A percentile compares a stretch with the other conserved stretches of the same genome.
Conservation (phyloP, 169 alveolate species). For the Plasmodium yoelii region DNA sequence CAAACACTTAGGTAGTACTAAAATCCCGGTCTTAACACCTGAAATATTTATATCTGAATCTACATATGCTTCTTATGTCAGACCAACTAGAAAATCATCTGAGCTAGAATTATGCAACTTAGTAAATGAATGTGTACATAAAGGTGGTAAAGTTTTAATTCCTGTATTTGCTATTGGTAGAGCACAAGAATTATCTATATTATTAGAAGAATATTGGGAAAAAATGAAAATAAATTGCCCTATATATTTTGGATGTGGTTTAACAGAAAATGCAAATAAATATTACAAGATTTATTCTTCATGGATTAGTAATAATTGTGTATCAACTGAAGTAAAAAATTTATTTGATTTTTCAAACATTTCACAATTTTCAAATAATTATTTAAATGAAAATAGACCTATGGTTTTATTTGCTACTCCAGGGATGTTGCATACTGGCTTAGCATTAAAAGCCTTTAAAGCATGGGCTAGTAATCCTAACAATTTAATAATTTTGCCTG, state of each 20-base stretch:
- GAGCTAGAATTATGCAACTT: conserved; percentile 95
- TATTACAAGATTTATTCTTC: conserved; percentile 94
- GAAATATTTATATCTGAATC: conserved; percentile 96
- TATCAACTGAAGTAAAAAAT: conserved; percentile 88
- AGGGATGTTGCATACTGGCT: conserved; percentile 99
- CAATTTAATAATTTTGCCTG: conserved; percentile 97
- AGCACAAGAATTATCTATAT: conserved; percentile 98
- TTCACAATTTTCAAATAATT: conserved; percentile 91
- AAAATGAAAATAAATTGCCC: conserved; percentile 94
- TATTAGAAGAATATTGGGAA: conserved; percentile 97
- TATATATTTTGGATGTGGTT: conserved; percentile 97
- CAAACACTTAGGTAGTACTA: conserved; percentile 97
- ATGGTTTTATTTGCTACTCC: conserved; percentile 99
- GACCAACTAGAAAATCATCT: conserved; percentile 96
- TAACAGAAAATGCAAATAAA: conserved; percentile 97
- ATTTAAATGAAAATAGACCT: conserved; percentile 94
- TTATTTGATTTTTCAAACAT: conserved; percentile 95
- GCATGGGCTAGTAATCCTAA: conserved; percentile 96
- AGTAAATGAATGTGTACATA: conserved; percentile 89
- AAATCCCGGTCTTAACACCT: conserved; percentile 94
- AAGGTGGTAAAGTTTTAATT: conserved; percentile 96
- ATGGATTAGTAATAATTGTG: conserved; percentile 94
- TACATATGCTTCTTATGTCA: conserved; percentile 96
- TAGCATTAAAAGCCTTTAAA: conserved; percentile 95
- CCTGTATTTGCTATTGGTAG: conserved; percentile 99